Evolutionary conservation across 345 rosid genomes (phyloP).

Genomic region (Citrus maxima): DNA sequence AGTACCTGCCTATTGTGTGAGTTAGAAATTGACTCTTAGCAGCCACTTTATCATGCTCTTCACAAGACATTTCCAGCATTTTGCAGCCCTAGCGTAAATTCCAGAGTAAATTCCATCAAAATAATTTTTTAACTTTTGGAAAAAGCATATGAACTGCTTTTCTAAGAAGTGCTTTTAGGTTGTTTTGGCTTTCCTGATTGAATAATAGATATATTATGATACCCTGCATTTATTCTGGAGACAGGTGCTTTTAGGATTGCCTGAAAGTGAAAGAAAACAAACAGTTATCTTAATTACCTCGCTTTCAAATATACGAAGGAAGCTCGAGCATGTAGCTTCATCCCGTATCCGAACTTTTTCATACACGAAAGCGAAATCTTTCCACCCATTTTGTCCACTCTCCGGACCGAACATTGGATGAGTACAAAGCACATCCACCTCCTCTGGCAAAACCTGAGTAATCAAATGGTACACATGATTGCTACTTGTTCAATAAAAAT

Average conservation of each 20-base stretch:
- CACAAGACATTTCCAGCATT: constrained; percentile 71
- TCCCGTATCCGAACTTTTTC: constrained; percentile 50
- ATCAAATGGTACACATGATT: background rate
- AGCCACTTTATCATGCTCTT: constrained; percentile 52
- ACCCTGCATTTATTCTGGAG: background rate
- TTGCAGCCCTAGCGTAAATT: constrained; percentile 41
- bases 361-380: constrained; percentile 40
- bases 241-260: background rate
- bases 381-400: constrained; percentile 58
- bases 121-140: background rate
- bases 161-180: background rate
- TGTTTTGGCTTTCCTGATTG: background rate
- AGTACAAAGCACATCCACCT: constrained; percentile 56
- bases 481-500: background rate
- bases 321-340: constrained; percentile 28
- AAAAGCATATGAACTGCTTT: background rate
- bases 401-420: constrained; percentile 73
- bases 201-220: background rate
- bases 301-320: constrained; percentile 43
- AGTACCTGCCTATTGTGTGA: constrained; percentile 51
- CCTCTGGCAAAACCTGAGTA: constrained; percentile 36
- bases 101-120: background rate
- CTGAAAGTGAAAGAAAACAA: background rate
- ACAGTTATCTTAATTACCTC: constrained; percentile 28
- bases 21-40: constrained; percentile 58